Evolutionary conservation across 1,139 yeast genomes (phyloP), one percentile per base, ranked within the genome.

Genomic region (Yarrowia galli): DNA sequence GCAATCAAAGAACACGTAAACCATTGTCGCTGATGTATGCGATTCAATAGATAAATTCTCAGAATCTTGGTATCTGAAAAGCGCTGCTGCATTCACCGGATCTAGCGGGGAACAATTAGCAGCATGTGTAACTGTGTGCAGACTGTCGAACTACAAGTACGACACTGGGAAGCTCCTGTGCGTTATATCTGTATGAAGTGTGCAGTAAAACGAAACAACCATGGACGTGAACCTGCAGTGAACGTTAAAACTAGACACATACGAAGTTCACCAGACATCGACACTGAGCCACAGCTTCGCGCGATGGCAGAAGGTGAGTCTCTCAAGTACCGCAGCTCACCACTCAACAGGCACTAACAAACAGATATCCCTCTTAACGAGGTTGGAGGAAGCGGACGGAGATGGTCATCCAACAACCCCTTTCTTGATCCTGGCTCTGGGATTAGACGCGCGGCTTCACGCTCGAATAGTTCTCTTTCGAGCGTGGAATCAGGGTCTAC

Each of bases 381-480:
- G 20, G 51, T 58, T 23, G 46, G 25, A 42, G 51, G 51, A 42
- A 23, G 64, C 13, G 51, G 51, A 32, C 25, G 64, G 18, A 28
- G 64, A 16, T 58, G 51, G 49, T 58, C 64, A 18, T 58, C 64
- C 28, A 58, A 42, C 22, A 43, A 58, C 64, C 64, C 64, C 51
- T 58, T 58, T 43, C 64, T 58, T 9, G 64, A 58, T 28, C 64
- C 64, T 3, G 42, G 22, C 15, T 28, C 61, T 16, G 61, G 46
- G 8, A 25, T 46, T 28, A 42, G 51, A 28, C 64, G 36, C 51
- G 51, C 51, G 13, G 64, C 64, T 9, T 43, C 64, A 28, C 61
- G 64, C 13, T 43, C 51, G 12, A 58, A 42, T 13, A 58, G 64
- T 43, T 43, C 40, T 23, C 22, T 40, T 15, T 58, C 64, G 32